phyloP scores from a whole-genome alignment of 306 rosid species.

The Glycine latifolia region DNA sequence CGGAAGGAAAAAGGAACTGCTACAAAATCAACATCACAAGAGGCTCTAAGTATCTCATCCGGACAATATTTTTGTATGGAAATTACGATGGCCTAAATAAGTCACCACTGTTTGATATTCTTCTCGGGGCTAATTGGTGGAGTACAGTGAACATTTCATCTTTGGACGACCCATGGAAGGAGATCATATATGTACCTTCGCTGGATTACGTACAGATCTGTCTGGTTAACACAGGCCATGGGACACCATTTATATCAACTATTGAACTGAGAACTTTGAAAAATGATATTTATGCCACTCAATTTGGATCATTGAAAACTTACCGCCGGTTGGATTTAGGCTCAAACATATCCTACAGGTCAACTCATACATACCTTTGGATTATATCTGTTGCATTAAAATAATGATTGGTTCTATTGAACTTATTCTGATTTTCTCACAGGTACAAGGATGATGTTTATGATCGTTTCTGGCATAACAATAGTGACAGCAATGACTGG shows the following conservation, averaged over 20 bases:
- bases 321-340: conserved; percentile 30
- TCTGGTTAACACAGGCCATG: conserved; percentile 49
- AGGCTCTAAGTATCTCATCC: conserved; percentile 46
- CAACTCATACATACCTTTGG: not conserved
- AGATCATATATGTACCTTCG: conserved; percentile 48
- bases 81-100: conserved; percentile 49
- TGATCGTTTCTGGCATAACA: not conserved
- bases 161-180: too few relatives aligned
- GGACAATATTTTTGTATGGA: conserved; percentile 48
- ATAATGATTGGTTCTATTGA: too few relatives aligned
- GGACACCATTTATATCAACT: conserved; percentile 59
- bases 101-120: conserved; percentile 51
- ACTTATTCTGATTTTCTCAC: too few relatives aligned
- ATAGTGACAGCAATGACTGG: not conserved
- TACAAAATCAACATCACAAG: conserved; percentile 50
- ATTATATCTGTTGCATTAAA: too few relatives aligned
- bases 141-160: too few relatives aligned
- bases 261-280: conserved; percentile 52
- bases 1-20: conserved; percentile 58
- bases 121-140: conserved; percentile 55
- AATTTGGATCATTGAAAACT: conserved; percentile 27
- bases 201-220: conserved; percentile 47
- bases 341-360: conserved; percentile 37
- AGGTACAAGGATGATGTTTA: not conserved
- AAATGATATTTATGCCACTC: conserved; percentile 31